Percentiles rank a stretch among this genome's conserved stretches.
These are phyloP conservation scores for Neoascochyta sp. DNA, from an alignment of 2,329 filamentous ascomycete genomes.

Conservation along the genomic window DNA sequence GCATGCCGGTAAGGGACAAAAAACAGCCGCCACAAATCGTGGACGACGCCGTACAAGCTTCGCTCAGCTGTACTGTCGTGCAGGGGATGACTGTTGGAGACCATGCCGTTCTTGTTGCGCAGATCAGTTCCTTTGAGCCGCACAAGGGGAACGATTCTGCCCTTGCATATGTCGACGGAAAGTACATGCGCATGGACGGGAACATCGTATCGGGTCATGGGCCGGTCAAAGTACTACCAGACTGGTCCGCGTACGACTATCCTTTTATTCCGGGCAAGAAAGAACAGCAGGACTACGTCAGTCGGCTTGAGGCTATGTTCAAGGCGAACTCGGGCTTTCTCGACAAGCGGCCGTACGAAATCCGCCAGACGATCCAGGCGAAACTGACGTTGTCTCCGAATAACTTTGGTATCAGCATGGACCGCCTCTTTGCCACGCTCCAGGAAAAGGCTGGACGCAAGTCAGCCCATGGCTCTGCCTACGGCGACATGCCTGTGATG, in stretches of 20 bases:
- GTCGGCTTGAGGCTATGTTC: slow-evolving; percentile 15
- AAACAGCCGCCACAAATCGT: slow-evolving; percentile 17
- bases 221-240: slow-evolving; percentile 2
- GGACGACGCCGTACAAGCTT: slow-evolving; percentile 18
- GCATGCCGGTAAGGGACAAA: too few species aligned
- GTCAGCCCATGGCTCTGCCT: too few species aligned
- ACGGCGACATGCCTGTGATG: slow-evolving; percentile 7
- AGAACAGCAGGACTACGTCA: slow-evolving; percentile 14
- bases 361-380: slow-evolving; percentile 5
- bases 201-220: slow-evolving; percentile 3
- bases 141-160: slow-evolving; percentile 5
- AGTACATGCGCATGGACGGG: slow-evolving; percentile 14
- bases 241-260: slow-evolving; percentile 12
- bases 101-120: slow-evolving; percentile 48
- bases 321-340: slow-evolving; percentile 6
- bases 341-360: slow-evolving; percentile 1
- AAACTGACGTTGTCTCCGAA: slow-evolving; percentile 8
- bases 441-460: slow-evolving; percentile 5
- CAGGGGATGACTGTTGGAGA: slow-evolving; percentile 43
- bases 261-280: slow-evolving; percentile 18
- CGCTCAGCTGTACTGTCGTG: slow-evolving; percentile 36
- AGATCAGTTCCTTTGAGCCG: slow-evolving; percentile 25
- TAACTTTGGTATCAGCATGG: slow-evolving; percentile 15
- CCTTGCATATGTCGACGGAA: slow-evolving; percentile 28
- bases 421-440: slow-evolving; percentile 7